Conservation (phyloP, 2,329 filamentous ascomycete species). For the Pseudonectria foliicola region DNA sequence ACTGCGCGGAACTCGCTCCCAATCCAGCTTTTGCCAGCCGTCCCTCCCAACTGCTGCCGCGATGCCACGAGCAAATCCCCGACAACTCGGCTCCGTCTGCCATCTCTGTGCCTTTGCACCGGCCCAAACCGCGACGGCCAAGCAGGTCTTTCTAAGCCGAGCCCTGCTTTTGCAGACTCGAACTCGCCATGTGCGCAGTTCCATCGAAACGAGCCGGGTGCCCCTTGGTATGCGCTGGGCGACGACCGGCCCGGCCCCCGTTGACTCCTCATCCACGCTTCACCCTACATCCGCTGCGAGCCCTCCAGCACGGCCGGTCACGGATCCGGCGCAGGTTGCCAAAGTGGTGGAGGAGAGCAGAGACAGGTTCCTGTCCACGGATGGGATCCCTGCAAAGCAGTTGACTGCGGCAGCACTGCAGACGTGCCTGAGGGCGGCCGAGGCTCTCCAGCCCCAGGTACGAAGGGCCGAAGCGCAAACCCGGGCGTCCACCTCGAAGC, state of each 20-base stretch:
- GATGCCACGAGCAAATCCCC: slow-evolving; percentile 33
- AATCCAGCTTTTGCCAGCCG: not conserved
- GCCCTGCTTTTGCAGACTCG: slow-evolving; percentile 12
- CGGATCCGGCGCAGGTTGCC: slow-evolving; percentile 34
- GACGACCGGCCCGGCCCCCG: slow-evolving; percentile 15
- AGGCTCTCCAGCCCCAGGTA: slow-evolving; percentile 35
- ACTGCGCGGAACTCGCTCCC: not conserved
- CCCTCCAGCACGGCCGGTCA: slow-evolving; percentile 19
- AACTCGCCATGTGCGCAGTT: slow-evolving; percentile 7
- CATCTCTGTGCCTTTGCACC: slow-evolving; percentile 35
- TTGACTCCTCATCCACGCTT: slow-evolving; percentile 1
- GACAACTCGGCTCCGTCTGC: slow-evolving; percentile 33
- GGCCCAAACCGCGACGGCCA: slow-evolving; percentile 11
- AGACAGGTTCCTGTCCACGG: slow-evolving; percentile 36
- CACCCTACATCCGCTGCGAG: slow-evolving; percentile 11
- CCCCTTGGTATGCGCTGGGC: slow-evolving; percentile 19
- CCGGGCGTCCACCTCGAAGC: slow-evolving; percentile 44
- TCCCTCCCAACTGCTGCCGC: slow-evolving; percentile 4
- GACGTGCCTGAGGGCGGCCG: slow-evolving; percentile 38
- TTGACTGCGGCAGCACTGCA: slow-evolving; percentile 38
- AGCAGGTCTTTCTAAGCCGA: slow-evolving; percentile 18
- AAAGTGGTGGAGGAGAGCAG: slow-evolving; percentile 35
- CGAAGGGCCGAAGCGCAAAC: slow-evolving; percentile 32
- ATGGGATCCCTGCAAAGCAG: slow-evolving; percentile 38
- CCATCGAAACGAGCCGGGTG: slow-evolving; percentile 4